Evolutionary conservation across 2,329 filamentous ascomycete genomes (phyloP).

Genomic region (Diplocarpon rosae): DNA sequence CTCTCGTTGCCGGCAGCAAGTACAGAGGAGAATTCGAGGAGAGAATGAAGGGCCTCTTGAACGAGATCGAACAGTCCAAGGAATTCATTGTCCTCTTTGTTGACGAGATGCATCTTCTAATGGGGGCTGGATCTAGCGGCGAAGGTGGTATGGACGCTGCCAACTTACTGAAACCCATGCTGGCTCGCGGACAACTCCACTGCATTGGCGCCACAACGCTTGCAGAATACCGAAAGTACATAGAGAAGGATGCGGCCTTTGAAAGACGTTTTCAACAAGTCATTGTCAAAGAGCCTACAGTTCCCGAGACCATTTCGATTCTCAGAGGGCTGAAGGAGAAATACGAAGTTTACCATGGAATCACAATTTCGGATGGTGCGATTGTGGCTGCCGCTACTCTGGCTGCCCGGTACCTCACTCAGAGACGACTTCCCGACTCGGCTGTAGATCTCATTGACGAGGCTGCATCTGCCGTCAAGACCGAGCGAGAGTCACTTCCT

Average conservation of each 20-base stretch:
- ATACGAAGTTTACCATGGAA: conserved; percentile 96
- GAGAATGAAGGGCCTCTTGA: conserved; percentile 96
- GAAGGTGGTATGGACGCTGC: conserved; percentile 98
- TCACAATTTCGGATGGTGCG: conserved; percentile 88
- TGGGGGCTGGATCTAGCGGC: conserved; percentile 90
- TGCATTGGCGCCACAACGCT: conserved; percentile 96
- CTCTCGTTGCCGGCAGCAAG: conserved; percentile 93
- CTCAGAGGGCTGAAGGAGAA: conserved; percentile 96
- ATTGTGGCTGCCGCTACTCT: conserved; percentile 87
- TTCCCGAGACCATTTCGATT: conserved; percentile 89
- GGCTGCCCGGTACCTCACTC: conserved; percentile 86
- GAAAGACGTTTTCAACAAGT: conserved; percentile 99
- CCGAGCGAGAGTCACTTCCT: conserved; percentile 90
- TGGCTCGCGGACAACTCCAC: conserved; percentile 90
- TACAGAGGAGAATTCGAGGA: conserved; percentile 98
- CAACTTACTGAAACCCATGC: conserved; percentile 95
- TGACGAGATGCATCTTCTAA: conserved; percentile 95
- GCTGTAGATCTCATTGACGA: conserved; percentile 96
- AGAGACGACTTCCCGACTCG: conserved; percentile 83
- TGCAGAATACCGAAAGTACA: conserved; percentile 94
- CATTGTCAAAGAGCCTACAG: conserved; percentile 83
- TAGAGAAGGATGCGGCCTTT: conserved; percentile 96
- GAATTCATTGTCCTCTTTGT: conserved; percentile 98
- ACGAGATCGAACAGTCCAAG: conserved; percentile 89
- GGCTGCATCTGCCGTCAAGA: conserved; percentile 89